A percentile compares a stretch with the other conserved stretches of the same genome.
Conservation (phyloP, 192 early-diverging fungal species). For the Coemansia reversa region DNA sequence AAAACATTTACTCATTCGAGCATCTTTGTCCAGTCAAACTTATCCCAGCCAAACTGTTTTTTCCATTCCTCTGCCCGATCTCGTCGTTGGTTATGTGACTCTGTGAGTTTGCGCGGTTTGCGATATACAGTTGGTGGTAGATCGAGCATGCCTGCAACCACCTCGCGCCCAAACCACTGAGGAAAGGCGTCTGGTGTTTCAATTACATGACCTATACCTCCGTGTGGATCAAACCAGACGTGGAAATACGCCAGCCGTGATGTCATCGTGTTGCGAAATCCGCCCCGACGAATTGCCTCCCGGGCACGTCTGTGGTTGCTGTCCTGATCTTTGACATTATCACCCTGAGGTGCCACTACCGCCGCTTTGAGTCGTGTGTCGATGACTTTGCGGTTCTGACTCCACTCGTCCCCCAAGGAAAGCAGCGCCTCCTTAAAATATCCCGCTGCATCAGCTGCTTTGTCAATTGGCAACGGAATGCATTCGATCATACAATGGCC, state of each 20-base stretch:
- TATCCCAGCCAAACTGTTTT: conserved; percentile 63
- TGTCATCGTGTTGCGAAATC: conserved; percentile 70
- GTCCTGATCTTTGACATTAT: conserved; percentile 36
- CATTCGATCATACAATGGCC: conserved; percentile 87
- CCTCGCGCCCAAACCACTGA: conserved; percentile 86
- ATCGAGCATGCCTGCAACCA: conserved; percentile 80
- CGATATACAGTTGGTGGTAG: conserved; percentile 74
- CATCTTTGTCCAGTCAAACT: conserved; percentile 81
- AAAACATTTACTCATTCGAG: conserved; percentile 13
- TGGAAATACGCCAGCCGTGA: conserved; percentile 93
- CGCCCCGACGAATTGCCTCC: conserved; percentile 51
- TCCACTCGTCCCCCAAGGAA: conserved; percentile 82
- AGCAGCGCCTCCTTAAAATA: conserved; percentile 89
- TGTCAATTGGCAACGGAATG: conserved; percentile 81
- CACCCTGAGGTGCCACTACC: conserved; percentile 12
- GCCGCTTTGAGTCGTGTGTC: conserved; percentile 65
- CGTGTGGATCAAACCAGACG: conserved; percentile 90
- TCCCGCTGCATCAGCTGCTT: conserved; percentile 72
- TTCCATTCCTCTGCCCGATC: conserved; percentile 59
- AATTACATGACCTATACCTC: conserved; percentile 94
- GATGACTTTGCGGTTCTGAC: conserved; percentile 75
- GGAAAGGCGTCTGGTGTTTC: conserved; percentile 80
- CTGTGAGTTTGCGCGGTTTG: conserved; percentile 59
- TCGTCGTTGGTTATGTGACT: conserved; percentile 50
- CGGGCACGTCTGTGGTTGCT: conserved; percentile 24